phyloP scores from a whole-genome alignment of 164 flowering plant species.

The Stephania yunnanensis region DNA sequence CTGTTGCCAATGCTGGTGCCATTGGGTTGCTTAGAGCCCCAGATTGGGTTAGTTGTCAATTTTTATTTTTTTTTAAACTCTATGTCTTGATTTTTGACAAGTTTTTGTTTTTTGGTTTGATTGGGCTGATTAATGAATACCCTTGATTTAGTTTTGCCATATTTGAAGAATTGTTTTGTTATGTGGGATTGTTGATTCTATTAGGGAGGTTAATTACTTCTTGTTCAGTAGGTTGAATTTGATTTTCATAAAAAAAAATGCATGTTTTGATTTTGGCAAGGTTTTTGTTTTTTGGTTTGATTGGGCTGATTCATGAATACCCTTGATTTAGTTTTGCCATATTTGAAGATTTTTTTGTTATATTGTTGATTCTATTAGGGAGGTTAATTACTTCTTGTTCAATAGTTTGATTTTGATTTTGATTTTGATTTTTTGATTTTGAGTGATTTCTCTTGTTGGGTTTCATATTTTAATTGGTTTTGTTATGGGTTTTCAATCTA shows the following conservation, averaged over 20 bases:
- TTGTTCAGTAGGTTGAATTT: too few species aligned
- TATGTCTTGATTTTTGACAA: background rate
- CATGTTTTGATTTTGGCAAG: background rate
- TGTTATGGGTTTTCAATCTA: background rate
- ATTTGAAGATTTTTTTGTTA: background rate
- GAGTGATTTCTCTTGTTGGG: background rate
- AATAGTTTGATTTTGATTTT: too few species aligned
- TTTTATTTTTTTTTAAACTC: background rate
- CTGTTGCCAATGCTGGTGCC: slow-evolving; percentile 83
- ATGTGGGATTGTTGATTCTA: background rate
- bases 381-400: background rate
- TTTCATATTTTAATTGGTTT: background rate
- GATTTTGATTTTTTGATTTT: background rate
- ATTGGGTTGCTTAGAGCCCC: slow-evolving; percentile 81
- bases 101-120: background rate
- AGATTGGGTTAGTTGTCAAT: slow-evolving; percentile 47
- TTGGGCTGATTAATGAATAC: background rate
- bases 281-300: background rate
- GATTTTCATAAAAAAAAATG: too few species aligned
- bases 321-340: background rate
- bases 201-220: background rate
- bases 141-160: background rate
- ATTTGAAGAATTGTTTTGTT: background rate
- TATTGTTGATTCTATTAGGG: background rate
- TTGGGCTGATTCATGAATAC: background rate